Evolutionary conservation across 169 alveolate species (phyloP), one percentile per base, ranked within the genome.

Genomic region (Neospora caninum): DNA sequence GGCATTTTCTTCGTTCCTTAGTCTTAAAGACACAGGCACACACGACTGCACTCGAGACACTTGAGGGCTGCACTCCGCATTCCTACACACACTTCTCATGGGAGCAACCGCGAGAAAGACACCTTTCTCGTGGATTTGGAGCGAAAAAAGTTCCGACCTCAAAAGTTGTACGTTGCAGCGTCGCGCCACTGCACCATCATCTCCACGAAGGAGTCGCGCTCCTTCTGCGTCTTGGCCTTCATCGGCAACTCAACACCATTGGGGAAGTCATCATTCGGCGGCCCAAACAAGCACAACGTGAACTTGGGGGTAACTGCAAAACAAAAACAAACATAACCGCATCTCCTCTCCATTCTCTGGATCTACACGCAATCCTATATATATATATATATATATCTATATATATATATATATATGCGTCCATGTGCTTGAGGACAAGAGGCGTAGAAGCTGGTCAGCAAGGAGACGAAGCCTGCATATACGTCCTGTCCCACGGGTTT

Each of bases 241-340:
- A 98, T 93, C 6, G 99, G 98, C 80, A 98, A 94, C 82, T 97
- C 98, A 67, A 97, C 92, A 29, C 99, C 99, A 13, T 98, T 97
- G 29, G 99, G 99, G 96, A 96, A 97, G 93, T 98, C 99, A 89
- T 97, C 99, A 82, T 98, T 97, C 18, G 99, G 98, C 36, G 99
- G 98, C 0, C 99, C 99, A 73, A 96, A 96, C 36, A 98, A 82
- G 89, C 97, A 97, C 64, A 98, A 80, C 43, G 98, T 96, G 53
- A 96, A 96, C 91, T 97, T 96, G 89, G 97, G 94, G 38, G 97
- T 97, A 18, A 98, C 98, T 94, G 93, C 39, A 43, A 43, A 29
- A 89, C 4, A 20, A 67, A 38, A 49, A 31, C n/a, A 91, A 29
- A 42, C 78, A 92, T 0, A 45, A 13, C 58, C 86, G 41, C 10